Evolutionary conservation across 2,329 filamentous ascomycete species (phyloP), one percentile per base, ranked within the genome.

Genomic region (Didymella sp.): DNA sequence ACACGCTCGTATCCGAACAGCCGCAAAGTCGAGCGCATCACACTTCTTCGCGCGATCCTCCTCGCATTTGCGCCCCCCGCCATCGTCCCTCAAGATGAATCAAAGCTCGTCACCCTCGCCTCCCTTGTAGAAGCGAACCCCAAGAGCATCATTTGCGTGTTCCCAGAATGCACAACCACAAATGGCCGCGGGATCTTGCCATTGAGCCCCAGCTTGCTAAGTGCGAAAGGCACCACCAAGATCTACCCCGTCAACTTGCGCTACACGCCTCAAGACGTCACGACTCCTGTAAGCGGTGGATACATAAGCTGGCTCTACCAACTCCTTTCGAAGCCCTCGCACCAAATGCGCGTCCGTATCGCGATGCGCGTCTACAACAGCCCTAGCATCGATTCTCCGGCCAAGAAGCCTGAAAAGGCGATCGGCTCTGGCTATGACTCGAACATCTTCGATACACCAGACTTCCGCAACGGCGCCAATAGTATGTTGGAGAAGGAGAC

Each of bases 131-230:
- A 81, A 28, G 80, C 84, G 56, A 85, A 96, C 72, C 92, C 92
- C 0, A 82, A 85, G 55, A 87, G 92, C 42, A 85, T 91, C 57
- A 85, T 98, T 60, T 92, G 89, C 60, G 87, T 96, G 1, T 97
- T 98, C 74, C 94, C 95, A 12, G 95, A 99, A 78, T 94, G 90
- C 77, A 95, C 90, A 4, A 96, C 95, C 0, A 96, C 92, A 41
- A 99, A 99, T 72, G 94, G 94, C 60, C 89, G 91, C 65, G 95
- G 89, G 4, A 93, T 98, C 60, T 78, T 99, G 12, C 90, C 92
- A 1, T 86, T 96, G 52, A 91, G 89, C 59, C 91, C 90, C 0
- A 89, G 87, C 47, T 82, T 99, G 1, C 80, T 95, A 2, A 84
- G 87, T 15, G 85, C 86, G 0, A 86, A 88, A 0, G 74, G 85